These are phyloP conservation scores for Arthrobotrys entomopaga DNA, from an alignment of 2,329 filamentous ascomycete genomes.

Conservation along the genomic window DNA sequence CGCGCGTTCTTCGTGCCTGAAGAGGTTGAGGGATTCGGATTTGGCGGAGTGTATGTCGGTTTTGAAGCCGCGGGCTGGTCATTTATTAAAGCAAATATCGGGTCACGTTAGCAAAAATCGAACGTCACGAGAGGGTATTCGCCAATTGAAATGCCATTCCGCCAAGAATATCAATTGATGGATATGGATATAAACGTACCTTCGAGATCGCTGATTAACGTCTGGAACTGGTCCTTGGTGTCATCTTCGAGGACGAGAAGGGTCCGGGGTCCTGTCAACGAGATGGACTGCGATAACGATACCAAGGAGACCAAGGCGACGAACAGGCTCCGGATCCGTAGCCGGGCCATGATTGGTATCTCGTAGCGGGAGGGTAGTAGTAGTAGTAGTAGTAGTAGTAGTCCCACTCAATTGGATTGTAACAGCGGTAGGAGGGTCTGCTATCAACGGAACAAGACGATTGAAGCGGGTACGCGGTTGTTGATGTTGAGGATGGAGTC, in stretches of 20 bases:
- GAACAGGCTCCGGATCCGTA: constrained; percentile 47
- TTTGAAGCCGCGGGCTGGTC: constrained; percentile 80
- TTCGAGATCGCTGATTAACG: constrained; percentile 78
- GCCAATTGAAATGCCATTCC: constrained; percentile 56
- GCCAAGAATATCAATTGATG: constrained; percentile 45
- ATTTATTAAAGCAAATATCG: background rate
- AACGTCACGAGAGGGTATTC: constrained; percentile 27
- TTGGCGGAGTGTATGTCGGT: constrained; percentile 85
- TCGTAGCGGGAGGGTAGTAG: constrained; percentile 7
- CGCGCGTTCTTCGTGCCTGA: constrained; percentile 83
- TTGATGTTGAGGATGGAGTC: constrained; percentile 20
- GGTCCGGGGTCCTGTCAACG: constrained; percentile 75
- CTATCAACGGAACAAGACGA: constrained; percentile 3
- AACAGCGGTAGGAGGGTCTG: background rate
- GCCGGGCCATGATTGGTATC: constrained; percentile 30
- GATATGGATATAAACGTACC: constrained; percentile 64
- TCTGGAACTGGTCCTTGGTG: constrained; percentile 84
- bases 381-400: constrained; percentile 17
- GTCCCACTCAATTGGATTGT: constrained; percentile 35
- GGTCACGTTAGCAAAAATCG: constrained; percentile 29
- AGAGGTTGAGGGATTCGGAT: constrained; percentile 78
- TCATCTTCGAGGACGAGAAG: constrained; percentile 87
- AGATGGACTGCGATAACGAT: constrained; percentile 55
- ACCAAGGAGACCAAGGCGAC: constrained; percentile 53
- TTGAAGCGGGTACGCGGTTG: constrained; percentile 3